Conservation (phyloP, 2,329 filamentous ascomycete species). For the Stagonosporopsis rhizophila region DNA sequence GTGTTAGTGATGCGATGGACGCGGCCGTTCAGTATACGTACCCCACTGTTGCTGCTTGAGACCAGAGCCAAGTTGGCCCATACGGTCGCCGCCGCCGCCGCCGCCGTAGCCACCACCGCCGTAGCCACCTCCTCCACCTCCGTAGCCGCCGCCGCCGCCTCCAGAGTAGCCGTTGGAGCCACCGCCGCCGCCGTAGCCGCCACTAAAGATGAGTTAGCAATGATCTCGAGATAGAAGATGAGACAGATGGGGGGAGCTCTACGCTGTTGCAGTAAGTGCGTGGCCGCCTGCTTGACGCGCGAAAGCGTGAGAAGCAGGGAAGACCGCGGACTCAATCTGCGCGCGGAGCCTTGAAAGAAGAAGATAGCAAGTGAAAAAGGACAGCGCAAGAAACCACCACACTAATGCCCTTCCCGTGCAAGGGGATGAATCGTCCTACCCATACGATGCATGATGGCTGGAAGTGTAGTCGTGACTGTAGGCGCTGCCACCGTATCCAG, state of each 20-base stretch:
- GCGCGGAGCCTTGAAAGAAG: constrained; percentile 40
- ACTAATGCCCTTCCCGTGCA: constrained; percentile 50
- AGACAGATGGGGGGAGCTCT: constrained; percentile 32
- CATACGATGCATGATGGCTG: constrained; percentile 54
- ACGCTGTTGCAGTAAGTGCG: constrained; percentile 41
- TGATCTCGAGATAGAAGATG: constrained; percentile 11
- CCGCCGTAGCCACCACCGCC: constrained; percentile 66
- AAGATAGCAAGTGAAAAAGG: constrained; percentile 39
- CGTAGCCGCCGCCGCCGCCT: constrained; percentile 19
- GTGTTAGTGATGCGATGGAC: constrained; percentile 30
- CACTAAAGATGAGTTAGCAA: constrained; percentile 41
- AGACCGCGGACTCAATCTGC: constrained; percentile 37
- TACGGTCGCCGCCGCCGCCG: constrained; percentile 78
- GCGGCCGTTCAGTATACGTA: constrained; percentile 58
- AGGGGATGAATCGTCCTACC: constrained; percentile 50
- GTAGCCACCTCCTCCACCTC: constrained; percentile 52
- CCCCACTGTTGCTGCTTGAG: constrained; percentile 90
- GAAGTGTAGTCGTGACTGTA: constrained; percentile 54
- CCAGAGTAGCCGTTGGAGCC: constrained; percentile 22
- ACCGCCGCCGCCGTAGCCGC: constrained; percentile 38
- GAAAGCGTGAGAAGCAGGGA: constrained; percentile 30
- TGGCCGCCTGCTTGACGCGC: constrained; percentile 32
- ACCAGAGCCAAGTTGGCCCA: constrained; percentile 87
- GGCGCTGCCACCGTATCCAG: constrained; percentile 56
- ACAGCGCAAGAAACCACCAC: constrained; percentile 41